A percentile compares a stretch with the other conserved stretches of the same genome.
phyloP scores from a whole-genome alignment of 768 basidiomycete species.

The Boletus bicolor region DNA sequence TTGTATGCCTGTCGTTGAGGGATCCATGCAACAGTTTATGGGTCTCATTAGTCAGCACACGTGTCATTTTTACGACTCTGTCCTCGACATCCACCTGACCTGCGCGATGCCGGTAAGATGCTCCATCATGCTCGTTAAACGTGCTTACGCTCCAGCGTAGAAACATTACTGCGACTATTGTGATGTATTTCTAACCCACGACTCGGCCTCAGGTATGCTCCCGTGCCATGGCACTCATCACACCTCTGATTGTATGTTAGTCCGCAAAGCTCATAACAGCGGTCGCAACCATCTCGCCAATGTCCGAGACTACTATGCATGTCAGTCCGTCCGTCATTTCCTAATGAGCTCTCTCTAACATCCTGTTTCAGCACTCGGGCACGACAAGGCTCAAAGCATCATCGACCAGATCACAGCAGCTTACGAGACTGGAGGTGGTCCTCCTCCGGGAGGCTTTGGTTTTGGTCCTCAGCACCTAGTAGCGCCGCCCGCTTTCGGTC shows the following conservation, averaged over 20 bases:
- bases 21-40: slow-evolving; percentile 51
- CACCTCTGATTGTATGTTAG: slow-evolving; percentile 38
- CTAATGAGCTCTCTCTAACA: slow-evolving; percentile 3
- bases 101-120: slow-evolving; percentile 61
- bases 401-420: slow-evolving; percentile 97
- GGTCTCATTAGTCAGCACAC: slow-evolving; percentile 25
- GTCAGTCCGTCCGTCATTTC: slow-evolving; percentile 40
- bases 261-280: slow-evolving; percentile 97
- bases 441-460: slow-evolving; percentile 84
- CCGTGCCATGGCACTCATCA: background rate
- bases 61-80: slow-evolving; percentile 19
- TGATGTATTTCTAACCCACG: slow-evolving; percentile 92
- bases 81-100: slow-evolving; percentile 26
- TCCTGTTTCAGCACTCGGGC: slow-evolving; percentile 62
- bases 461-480: slow-evolving; percentile 80
- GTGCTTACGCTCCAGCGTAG: slow-evolving; percentile 35
- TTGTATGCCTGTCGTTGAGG: slow-evolving; percentile 72
- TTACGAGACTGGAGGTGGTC: slow-evolving; percentile 83
- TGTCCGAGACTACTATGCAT: slow-evolving; percentile 96
- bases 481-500: slow-evolving; percentile 49
- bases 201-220: slow-evolving; percentile 80
- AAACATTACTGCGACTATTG: slow-evolving; percentile 96
- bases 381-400: slow-evolving; percentile 97
- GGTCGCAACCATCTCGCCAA: slow-evolving; percentile 96
- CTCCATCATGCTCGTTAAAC: background rate